Percentiles rank a stretch among this genome's conserved stretches.
phyloP scores from a whole-genome alignment of 1,284 basidiomycete genomes.

The Moniliella sp. region DNA sequence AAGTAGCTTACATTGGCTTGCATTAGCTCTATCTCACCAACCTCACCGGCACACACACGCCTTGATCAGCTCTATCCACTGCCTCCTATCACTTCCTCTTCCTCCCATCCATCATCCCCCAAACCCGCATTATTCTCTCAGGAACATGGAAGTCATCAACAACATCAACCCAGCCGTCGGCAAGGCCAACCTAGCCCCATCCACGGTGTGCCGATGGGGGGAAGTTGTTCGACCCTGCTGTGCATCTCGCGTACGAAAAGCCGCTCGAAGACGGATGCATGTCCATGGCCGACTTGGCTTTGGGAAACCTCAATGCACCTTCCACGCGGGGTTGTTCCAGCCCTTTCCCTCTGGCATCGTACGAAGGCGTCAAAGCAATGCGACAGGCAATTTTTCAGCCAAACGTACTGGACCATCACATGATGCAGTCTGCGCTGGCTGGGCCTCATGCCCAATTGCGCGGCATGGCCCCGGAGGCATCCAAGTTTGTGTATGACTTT shows the following conservation, averaged over 20 bases:
- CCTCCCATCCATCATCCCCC: not conserved
- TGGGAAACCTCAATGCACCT: not conserved
- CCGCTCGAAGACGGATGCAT: not conserved
- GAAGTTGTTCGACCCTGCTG: not conserved
- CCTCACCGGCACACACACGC: not conserved
- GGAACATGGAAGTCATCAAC: no score
- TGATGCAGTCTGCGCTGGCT: slow-evolving; percentile 1
- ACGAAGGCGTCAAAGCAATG: slow-evolving; percentile 11
- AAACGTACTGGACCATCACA: slow-evolving; percentile 4
- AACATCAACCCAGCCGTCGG: no score
- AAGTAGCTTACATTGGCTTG: not conserved
- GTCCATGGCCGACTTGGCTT: not conserved
- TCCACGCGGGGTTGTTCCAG: slow-evolving; percentile 1
- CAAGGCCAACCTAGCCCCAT: no score
- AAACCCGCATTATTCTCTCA: not conserved
- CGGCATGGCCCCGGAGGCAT: slow-evolving; percentile 4
- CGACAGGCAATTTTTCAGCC: slow-evolving; percentile 11
- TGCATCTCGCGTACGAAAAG: not conserved
- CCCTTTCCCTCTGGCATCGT: slow-evolving; percentile 15
- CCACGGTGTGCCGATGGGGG: no score
- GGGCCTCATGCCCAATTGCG: slow-evolving; percentile 5
- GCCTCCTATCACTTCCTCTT: slow-evolving; percentile 1
- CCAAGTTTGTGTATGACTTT: slow-evolving; percentile 4
- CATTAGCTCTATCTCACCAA: not conserved
- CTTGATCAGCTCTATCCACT: no score